Base-by-base conservation (phyloP, 257 asterid species). In the Solanum boliviense region DNA sequence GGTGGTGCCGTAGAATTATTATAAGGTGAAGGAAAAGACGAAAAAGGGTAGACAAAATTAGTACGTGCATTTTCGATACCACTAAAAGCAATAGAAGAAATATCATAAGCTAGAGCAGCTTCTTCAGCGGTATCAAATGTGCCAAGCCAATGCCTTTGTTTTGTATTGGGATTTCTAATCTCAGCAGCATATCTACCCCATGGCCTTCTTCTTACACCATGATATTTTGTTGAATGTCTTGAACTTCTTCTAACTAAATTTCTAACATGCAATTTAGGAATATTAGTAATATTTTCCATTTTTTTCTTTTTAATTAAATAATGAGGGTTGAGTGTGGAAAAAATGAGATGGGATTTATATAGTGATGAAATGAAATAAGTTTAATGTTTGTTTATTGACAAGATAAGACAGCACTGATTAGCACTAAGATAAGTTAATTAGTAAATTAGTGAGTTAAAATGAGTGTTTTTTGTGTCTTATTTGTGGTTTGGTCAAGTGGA, bases 111-210 rank as follows among this genome's bases (percentile, higher is more conserved):
- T 31, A 87, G 25, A 56, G 92, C 93, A 87, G 92, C 91, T 76
- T 89, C 90, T 32, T 87, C 91, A 29, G 91, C 91, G 12, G 90
- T 87, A 89, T 89, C 91, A 15, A 87, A 91, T n/a, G 91, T 85
- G 36, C 91, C 93, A 29, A 91, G 84, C 91, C 93, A 91, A 56
- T 87, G 91, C 62, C 93, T 85, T 85, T 88, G 89, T 89, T 85
- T 91, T 56, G 89, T 91, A 90, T 76, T 65, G 27, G 91, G 91
- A 84, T 91, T 89, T 23, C 89, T 83, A 35, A 91, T 89, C 84
- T 90, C 92, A 58, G 90, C 91, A n/a, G 89, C 89, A 76, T 82
- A 91, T 84, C 92, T 88, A 21, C 91, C 89, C 89, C 91, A 90
- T 56, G 84, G 92, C 70, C 92, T 86, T 15, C 92, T 91, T 31